Base-by-base conservation (phyloP, 2,329 filamentous ascomycete species). In the Cercospora brassicicola region DNA sequence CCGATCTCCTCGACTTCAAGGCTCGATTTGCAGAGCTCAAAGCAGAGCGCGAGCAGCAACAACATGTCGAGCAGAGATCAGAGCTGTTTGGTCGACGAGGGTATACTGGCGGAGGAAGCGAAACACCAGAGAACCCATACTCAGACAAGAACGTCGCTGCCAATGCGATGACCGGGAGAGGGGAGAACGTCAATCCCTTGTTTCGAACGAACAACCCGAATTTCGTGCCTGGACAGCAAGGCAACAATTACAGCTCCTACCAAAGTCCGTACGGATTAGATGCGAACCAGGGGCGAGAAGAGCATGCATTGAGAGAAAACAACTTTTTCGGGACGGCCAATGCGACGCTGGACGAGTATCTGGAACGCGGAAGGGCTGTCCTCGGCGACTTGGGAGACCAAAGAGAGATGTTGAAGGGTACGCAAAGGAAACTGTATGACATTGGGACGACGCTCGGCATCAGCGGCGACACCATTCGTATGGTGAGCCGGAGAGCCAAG, bases 401-500 rank as follows among this genome's bases (percentile, higher is more conserved):
- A 83, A 87, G 92, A 64, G 94, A 98, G 78, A 94, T 97, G 83
- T 85, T 99, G 71, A 99, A 99, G 83, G 92, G 90, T 62, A 98
- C 95, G 23, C 95, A 99, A 81, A 90, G 90, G 79, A 89, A 89
- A 78, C 84, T 99, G 60, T 98, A 98, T 78, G 94, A 88, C 74
- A 93, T 97, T 20, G 95, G 92, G 6, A 98, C 96, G 78, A 98
- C 95, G 23, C 82, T 99, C 59, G 95, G 95, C 0, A 87, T 99
- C 68, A 96, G 91, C 76, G 94, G 94, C 20, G 94, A 98, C 78
- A 99, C 95, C 1, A 99, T 99, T 72, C 89, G 95, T 57, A 98
- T 95, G 93, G 91, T 99, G 51, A 94, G 98, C 82, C 83, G 95
- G 73, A 86, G 95, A 70, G 93, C 95, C 61, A 91, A 89, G 79